Base-by-base conservation (phyloP, 1,284 basidiomycete genomes). In the Bondarzewia mesenterica region DNA sequence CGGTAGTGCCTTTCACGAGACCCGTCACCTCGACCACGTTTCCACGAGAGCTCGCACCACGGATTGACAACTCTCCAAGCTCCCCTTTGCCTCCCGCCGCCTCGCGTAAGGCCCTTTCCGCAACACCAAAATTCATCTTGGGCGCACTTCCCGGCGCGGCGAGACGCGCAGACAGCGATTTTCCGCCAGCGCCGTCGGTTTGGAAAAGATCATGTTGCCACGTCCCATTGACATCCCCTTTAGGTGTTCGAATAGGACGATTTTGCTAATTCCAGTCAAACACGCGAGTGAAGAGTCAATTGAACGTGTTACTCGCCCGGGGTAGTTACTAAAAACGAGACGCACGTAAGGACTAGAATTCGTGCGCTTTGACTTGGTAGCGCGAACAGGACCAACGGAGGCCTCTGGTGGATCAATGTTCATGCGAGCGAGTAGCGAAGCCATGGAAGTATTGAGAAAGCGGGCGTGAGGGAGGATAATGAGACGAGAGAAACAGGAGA, bases 11-110 rank as follows among this genome's bases (percentile, higher is more conserved):
- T 16, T 66, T 67, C 5, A 85, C 86, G 23, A 93, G 67, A 6
- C 85, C 86, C 7, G 78, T 72, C 14, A 93, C 82, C 57, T 90
- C 79, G 0, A 93, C 81, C 44, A 88, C 81, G 51, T 86, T 87
- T 10, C 79, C 78, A 20, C 67, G 64, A 16, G 70, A 63, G 50
- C 79, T 73, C 8, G 87, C 87, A 7, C 89, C 89, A 63, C 86
- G 86, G 63, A 92, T 91, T 16, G 72, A 75, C 25, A 89, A 60
- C 39, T 68, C 61, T 49, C 64, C 67, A 1, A 23, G n/a, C 52
- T 56, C 65, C 48, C 36, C 22, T 39, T 26, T 26, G 10, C 23
- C n/a, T 35, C 58, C 63, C 47, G 58, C 51, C 20, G 65, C 68
- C 36, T 56, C 67, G 47, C 42, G 59, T 61, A 42, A 72, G 67